Evolutionary conservation across 495 filamentous ascomycete genomes (phyloP).

Genomic region (Podospora pseudoanserina): DNA sequence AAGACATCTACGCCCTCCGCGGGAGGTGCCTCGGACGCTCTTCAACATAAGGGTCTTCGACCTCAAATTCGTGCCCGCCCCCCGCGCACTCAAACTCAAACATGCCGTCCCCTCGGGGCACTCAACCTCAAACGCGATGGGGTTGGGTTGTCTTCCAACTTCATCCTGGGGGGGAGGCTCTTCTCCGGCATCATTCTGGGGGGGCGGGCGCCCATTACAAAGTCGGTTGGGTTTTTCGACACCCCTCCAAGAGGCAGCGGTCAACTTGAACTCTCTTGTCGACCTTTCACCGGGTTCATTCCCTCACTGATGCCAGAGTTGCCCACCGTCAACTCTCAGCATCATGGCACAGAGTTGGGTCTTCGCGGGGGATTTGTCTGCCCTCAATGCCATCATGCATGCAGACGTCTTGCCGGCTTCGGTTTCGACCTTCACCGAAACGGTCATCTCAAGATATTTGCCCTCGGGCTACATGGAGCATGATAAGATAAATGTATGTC

Average conservation of each 20-base stretch:
- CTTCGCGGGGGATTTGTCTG: conserved; percentile 64
- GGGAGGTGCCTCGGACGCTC: too few species aligned
- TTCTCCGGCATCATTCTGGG: too few species aligned
- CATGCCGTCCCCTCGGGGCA: too few species aligned
- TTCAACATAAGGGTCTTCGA: too few species aligned
- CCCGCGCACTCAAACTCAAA: too few species aligned
- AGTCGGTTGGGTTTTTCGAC: too few species aligned
- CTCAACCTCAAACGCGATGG: too few species aligned
- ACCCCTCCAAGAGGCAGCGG: background rate
- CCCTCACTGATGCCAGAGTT: conserved; percentile 38
- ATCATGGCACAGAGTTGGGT: conserved; percentile 35
- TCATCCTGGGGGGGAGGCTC: too few species aligned
- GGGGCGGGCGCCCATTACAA: too few species aligned
- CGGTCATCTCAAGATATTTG: background rate
- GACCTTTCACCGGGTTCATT: conserved; percentile 8
- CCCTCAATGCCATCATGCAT: conserved; percentile 63
- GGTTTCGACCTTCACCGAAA: background rate
- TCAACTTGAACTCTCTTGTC: background rate
- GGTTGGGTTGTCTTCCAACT: too few species aligned
- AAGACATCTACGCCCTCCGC: too few species aligned
- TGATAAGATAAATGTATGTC: background rate
- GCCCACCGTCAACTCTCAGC: conserved; percentile 1
- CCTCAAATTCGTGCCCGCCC: too few species aligned
- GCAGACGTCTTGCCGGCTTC: conserved; percentile 41
- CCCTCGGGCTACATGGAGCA: background rate